These are phyloP conservation scores for Lumnitzera littorea DNA, from an alignment of 345 rosid genomes.

Conservation along the genomic window DNA sequence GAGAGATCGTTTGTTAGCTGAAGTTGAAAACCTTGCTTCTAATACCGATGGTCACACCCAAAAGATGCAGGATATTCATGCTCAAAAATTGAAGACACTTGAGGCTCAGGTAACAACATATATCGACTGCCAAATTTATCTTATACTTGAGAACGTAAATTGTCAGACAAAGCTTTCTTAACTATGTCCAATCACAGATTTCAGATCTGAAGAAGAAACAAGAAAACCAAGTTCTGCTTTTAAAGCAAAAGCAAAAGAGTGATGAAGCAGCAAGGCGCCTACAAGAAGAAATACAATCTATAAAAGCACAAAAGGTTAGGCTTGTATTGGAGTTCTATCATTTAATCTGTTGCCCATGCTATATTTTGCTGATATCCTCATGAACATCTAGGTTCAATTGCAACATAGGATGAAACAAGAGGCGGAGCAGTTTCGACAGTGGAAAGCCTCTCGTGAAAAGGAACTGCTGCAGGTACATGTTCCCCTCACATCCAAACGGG, in stretches of 20 bases:
- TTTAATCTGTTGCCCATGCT: conserved; percentile 7
- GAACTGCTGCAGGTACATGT: conserved; percentile 77
- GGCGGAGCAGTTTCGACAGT: conserved; percentile 94
- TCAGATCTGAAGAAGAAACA: conserved; percentile 92
- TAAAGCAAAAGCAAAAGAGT: conserved; percentile 93
- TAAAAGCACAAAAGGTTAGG: conserved; percentile 87
- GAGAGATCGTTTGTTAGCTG: conserved; percentile 74
- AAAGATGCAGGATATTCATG: conserved; percentile 69
- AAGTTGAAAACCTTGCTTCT: conserved; percentile 79
- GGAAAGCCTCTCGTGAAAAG: conserved; percentile 96
- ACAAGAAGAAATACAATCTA: conserved; percentile 93
- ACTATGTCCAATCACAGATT: conserved; percentile 37
- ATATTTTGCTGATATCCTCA: conserved; percentile 1
- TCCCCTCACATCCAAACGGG: not conserved
- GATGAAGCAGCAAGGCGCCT: conserved; percentile 87
- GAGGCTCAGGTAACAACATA: conserved; percentile 60
- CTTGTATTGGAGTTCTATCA: not conserved
- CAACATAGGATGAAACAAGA: conserved; percentile 97
- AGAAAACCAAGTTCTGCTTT: conserved; percentile 90
- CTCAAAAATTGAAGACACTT: conserved; percentile 78
- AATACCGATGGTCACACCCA: conserved; percentile 81
- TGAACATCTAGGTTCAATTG: conserved; percentile 69
- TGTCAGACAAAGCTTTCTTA: not conserved
- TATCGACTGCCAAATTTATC: not conserved
- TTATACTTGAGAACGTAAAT: not conserved